A percentile compares a stretch with the other conserved stretches of the same genome.
Conservation (phyloP, 192 early-diverging fungal genomes). For the Geosiphon pyriformis region DNA sequence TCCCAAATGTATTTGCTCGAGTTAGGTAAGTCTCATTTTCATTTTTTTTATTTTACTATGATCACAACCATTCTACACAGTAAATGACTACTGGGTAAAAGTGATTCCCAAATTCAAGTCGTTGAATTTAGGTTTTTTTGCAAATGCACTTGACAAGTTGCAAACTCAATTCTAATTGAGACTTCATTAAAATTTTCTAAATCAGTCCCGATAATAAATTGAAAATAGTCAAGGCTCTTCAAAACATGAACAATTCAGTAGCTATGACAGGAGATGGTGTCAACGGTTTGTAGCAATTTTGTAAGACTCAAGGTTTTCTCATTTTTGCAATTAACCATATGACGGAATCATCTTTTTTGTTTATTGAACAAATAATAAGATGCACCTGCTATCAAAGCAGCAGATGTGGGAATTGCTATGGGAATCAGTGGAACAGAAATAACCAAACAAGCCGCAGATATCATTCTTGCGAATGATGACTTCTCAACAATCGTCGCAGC, state of each 20-base stretch:
- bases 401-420: conserved; percentile 97
- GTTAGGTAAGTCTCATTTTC: conserved; percentile 59
- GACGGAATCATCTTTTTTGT: no score
- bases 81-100: neutral
- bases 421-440: conserved; percentile 94
- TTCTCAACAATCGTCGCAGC: conserved; percentile 94
- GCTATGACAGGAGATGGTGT: conserved; percentile 98
- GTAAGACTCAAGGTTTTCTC: no score
- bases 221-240: conserved; percentile 88
- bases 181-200: neutral
- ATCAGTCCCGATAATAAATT: conserved; percentile 91
- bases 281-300: conserved; percentile 56
- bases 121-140: neutral
- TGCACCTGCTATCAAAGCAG: conserved; percentile 92
- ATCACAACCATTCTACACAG: neutral
- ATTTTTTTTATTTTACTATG: neutral
- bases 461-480: conserved; percentile 92
- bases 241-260: conserved; percentile 67
- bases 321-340: no score
- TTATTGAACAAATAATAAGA: no score
- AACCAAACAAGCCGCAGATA: conserved; percentile 97
- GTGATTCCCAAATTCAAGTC: neutral
- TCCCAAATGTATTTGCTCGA: conserved; percentile 96
- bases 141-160: neutral
- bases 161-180: neutral